These are phyloP conservation scores for Eucalyptus lansdowneana DNA, from an alignment of 345 rosid species.

Conservation along the genomic window DNA sequence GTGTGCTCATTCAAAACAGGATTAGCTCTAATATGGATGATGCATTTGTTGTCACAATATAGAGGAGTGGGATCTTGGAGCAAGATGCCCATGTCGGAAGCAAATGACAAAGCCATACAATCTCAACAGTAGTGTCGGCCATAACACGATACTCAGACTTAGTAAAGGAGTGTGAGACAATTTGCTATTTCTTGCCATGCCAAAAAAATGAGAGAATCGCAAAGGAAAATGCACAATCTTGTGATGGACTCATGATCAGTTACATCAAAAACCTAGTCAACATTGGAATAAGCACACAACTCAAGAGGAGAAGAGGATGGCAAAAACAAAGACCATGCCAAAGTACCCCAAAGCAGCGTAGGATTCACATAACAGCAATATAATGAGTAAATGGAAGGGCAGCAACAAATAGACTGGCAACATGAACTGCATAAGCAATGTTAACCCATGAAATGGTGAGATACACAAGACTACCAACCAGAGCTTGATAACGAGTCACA, in stretches of 20 bases:
- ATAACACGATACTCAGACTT: background rate
- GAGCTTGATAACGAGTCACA: too few species aligned
- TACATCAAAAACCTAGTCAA: background rate
- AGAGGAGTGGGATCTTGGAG: too few species aligned
- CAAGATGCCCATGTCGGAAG: background rate
- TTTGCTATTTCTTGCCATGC: background rate
- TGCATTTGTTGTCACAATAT: background rate
- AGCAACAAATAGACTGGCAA: background rate
- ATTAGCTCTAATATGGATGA: background rate
- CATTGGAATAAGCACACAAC: background rate
- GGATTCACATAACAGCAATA: accelerated
- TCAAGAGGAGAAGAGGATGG: background rate
- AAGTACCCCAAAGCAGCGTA: background rate
- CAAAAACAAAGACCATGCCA: background rate
- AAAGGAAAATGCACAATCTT: background rate
- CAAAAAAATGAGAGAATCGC: background rate
- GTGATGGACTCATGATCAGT: background rate
- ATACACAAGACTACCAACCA: background rate
- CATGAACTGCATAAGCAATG: background rate
- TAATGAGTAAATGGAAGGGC: background rate
- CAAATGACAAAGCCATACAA: background rate
- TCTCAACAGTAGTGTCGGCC: background rate
- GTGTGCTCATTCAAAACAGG: background rate
- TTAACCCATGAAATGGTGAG: background rate
- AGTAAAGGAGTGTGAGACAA: background rate